These are phyloP conservation scores for Phylloporus scabripes DNA, from an alignment of 768 basidiomycete genomes.

Conservation along the genomic window DNA sequence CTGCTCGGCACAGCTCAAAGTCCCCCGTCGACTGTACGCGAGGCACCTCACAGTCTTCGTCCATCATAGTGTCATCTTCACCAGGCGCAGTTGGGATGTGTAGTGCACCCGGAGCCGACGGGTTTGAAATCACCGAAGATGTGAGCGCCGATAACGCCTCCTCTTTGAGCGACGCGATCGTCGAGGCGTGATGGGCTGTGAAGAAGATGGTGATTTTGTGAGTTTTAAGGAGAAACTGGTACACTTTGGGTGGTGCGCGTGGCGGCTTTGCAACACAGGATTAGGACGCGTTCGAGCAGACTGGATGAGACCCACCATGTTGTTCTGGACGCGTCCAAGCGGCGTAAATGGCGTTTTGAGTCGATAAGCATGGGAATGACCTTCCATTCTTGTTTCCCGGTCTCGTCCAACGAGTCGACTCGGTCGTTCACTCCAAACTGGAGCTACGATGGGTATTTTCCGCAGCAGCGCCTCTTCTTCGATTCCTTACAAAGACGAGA, in stretches of 20 bases:
- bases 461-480: conserved; percentile 44
- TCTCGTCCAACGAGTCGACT: conserved; percentile 10
- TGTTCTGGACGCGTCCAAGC: neutral
- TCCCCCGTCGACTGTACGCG: conserved; percentile 35
- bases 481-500: conserved; percentile 55
- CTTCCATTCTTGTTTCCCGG: conserved; percentile 21
- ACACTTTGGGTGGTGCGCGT: conserved; percentile 52
- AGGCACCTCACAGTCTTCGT: conserved; percentile 28
- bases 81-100: conserved; percentile 27
- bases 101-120: conserved; percentile 27
- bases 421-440: conserved; percentile 5
- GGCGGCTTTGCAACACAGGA: conserved; percentile 39
- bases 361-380: conserved; percentile 17
- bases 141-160: conserved; percentile 59
- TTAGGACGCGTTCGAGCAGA: neutral
- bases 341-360: neutral
- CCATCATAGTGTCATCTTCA: conserved; percentile 24
- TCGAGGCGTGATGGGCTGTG: conserved; percentile 48
- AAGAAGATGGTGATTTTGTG: conserved; percentile 66
- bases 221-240: conserved; percentile 66
- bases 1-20: conserved; percentile 59
- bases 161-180: conserved; percentile 54
- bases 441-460: conserved; percentile 46
- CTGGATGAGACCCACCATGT: conserved; percentile 17
- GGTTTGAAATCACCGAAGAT: conserved; percentile 35